These are phyloP conservation scores for Crucihimalaya himalaica DNA, from an alignment of 345 rosid genomes.

Conservation along the genomic window DNA sequence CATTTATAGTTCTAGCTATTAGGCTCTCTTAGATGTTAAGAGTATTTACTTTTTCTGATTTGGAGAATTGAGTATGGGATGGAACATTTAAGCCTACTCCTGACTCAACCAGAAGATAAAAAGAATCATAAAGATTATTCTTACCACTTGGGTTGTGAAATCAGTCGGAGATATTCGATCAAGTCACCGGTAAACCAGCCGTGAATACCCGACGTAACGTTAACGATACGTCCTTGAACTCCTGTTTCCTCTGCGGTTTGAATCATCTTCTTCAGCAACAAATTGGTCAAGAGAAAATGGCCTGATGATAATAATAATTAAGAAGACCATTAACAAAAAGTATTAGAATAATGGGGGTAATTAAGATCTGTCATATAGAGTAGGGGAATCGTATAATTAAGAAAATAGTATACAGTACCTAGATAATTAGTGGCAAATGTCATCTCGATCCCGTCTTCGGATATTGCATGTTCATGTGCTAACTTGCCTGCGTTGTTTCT, in stretches of 20 bases:
- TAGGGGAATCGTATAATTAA: constrained; percentile 21
- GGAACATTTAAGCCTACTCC: not conserved
- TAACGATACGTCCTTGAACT: constrained; percentile 76
- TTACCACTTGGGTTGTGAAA: constrained; percentile 73
- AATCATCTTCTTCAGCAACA: constrained; percentile 67
- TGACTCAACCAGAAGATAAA: not conserved
- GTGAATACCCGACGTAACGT: constrained; percentile 85
- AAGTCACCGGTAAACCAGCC: constrained; percentile 87
- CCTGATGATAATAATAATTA: constrained; percentile 44
- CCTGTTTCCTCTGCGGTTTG: constrained; percentile 69
- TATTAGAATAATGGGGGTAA: constrained; percentile 1
- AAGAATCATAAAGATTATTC: constrained; percentile 24
- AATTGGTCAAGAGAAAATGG: constrained; percentile 80
- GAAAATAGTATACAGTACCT: constrained; percentile 51
- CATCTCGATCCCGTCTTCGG: constrained; percentile 99
- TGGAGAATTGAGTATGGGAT: not conserved
- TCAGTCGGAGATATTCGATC: constrained; percentile 65
- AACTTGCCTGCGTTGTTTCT: constrained; percentile 97
- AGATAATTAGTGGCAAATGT: constrained; percentile 94
- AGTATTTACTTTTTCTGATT: not conserved
- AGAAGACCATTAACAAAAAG: not conserved
- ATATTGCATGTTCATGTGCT: constrained; percentile 82
- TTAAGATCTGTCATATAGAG: constrained; percentile 33
- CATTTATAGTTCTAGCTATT: constrained; percentile 11
- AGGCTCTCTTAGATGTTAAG: not conserved